Conservation (phyloP, 2,329 filamentous ascomycete species). For the Beauveria bassiana region DNA sequence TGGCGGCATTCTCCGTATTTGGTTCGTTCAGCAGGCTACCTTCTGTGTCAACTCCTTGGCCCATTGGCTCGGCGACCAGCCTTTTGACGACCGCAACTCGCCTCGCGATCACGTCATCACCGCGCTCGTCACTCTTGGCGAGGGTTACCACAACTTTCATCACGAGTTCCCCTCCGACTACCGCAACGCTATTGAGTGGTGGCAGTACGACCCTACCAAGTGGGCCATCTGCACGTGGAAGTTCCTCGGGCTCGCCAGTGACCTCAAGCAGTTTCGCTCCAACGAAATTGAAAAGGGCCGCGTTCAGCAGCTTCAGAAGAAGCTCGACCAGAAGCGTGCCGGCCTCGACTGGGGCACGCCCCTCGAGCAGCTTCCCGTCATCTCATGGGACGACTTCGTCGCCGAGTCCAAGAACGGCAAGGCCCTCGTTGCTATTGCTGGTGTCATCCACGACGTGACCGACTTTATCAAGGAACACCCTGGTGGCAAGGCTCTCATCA, state of each 20-base stretch:
- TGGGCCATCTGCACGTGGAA: conserved; percentile 83
- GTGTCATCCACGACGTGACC: conserved; percentile 78
- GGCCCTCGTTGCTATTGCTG: conserved; percentile 68
- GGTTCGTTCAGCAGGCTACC: conserved; percentile 85
- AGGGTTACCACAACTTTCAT: conserved; percentile 94
- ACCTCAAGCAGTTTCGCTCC: conserved; percentile 82
- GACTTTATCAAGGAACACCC: conserved; percentile 84
- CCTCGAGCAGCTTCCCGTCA: conserved; percentile 75
- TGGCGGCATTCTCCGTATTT: conserved; percentile 76
- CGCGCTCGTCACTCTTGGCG: conserved; percentile 74
- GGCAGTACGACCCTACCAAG: conserved; percentile 87
- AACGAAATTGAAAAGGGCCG: conserved; percentile 93
- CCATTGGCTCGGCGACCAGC: conserved; percentile 87
- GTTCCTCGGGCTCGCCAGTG: conserved; percentile 73
- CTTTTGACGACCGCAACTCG: conserved; percentile 87
- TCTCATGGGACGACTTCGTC: conserved; percentile 82
- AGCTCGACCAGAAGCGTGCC: conserved; percentile 79
- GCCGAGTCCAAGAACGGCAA: conserved; percentile 63
- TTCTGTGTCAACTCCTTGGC: conserved; percentile 90
- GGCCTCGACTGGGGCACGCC: conserved; percentile 80
- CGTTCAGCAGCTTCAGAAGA: conserved; percentile 84
- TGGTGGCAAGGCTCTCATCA: conserved; percentile 84
- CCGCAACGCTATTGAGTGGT: conserved; percentile 86
- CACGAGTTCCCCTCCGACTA: conserved; percentile 92
- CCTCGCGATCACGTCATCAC: conserved; percentile 84